Evolutionary conservation across 164 flowering plant species (phyloP).

Genomic region (grape (Vitis vinifera)): DNA sequence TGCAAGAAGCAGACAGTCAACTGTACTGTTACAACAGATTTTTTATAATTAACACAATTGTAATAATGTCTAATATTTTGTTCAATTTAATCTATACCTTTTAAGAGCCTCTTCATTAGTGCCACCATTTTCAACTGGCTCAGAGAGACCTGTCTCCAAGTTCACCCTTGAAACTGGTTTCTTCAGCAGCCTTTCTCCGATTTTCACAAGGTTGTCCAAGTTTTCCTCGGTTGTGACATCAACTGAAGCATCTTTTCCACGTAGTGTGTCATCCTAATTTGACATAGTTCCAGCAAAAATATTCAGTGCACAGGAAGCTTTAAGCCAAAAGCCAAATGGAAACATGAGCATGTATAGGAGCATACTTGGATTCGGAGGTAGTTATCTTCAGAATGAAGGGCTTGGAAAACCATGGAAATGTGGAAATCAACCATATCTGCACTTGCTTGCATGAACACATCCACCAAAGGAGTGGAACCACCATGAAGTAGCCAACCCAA

Average conservation of each 20-base stretch:
- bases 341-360: not conserved
- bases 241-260: not conserved
- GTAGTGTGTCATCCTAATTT: conserved; percentile 22
- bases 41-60: no score
- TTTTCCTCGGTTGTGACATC: not conserved
- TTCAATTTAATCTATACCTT: not conserved
- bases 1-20: not conserved
- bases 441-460: no score
- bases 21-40: no score
- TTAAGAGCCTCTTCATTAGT: conserved; percentile 18
- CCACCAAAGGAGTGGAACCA: conserved; percentile 15
- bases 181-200: conserved; percentile 7
- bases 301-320: no score
- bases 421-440: no score
- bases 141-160: conserved; percentile 1
- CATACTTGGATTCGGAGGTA: conserved; percentile 32
- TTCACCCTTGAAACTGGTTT: conserved; percentile 17
- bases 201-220: conserved; percentile 10
- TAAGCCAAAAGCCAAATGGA: no score
- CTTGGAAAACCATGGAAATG: not conserved
- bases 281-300: no score
- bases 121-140: not conserved
- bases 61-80: no score
- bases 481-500: conserved; percentile 12
- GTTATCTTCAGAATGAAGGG: conserved; percentile 5